A percentile compares a stretch with the other conserved stretches of the same genome.
These are phyloP conservation scores for Epichloe elymi DNA, from an alignment of 2,329 filamentous ascomycete species.

Conservation along the genomic window DNA sequence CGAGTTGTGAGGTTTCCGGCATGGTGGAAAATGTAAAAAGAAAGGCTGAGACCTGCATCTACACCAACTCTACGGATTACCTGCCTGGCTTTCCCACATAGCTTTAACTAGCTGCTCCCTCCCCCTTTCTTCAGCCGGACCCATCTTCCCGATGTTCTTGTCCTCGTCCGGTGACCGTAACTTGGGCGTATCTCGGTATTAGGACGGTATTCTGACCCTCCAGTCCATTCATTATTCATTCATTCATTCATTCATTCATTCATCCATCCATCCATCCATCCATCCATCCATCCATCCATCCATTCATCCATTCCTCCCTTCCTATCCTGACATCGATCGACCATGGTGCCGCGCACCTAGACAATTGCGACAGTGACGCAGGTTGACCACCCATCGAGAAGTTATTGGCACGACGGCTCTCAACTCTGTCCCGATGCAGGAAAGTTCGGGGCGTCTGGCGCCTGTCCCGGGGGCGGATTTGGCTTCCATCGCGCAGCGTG, in stretches of 20 bases:
- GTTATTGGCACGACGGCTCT: background rate
- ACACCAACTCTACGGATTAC: too few species aligned
- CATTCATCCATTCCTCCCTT: too few species aligned
- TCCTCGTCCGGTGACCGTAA: too few species aligned
- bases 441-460: background rate
- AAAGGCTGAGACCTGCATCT: background rate
- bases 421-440: background rate
- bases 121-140: too few species aligned
- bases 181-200: background rate
- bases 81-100: background rate
- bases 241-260: too few species aligned
- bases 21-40: too few species aligned
- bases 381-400: background rate
- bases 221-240: background rate
- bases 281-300: too few species aligned
- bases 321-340: background rate
- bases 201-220: background rate
- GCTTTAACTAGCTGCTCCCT: background rate
- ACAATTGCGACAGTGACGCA: background rate
- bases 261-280: too few species aligned
- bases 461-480: background rate
- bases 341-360: background rate
- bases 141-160: too few species aligned
- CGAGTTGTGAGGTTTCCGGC: too few species aligned
- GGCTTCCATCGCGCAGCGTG: background rate